phyloP scores from a whole-genome alignment of 345 rosid species.

The Passiflora organensis region DNA sequence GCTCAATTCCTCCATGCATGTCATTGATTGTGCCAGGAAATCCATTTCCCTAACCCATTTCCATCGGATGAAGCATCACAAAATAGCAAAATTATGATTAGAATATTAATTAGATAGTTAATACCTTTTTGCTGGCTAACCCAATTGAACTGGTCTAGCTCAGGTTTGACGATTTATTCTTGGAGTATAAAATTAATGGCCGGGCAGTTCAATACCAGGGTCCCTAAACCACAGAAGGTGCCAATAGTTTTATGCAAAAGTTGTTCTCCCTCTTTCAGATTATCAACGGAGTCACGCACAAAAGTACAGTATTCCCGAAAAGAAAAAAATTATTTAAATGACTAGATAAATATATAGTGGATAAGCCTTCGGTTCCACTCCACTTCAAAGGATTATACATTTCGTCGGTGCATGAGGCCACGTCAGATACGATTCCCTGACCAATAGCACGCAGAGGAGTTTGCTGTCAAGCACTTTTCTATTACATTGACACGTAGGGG shows the following conservation, averaged over 20 bases:
- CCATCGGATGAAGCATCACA: too few relatives aligned
- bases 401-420: slow-evolving; percentile 13
- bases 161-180: too few relatives aligned
- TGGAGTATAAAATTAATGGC: too few relatives aligned
- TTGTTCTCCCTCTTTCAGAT: not conserved
- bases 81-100: too few relatives aligned
- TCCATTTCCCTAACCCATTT: too few relatives aligned
- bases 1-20: not conserved
- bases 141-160: too few relatives aligned
- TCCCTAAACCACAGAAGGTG: not conserved
- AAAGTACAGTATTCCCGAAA: not conserved
- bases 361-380: not conserved
- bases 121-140: too few relatives aligned
- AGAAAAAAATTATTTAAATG: too few relatives aligned
- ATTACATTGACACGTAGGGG: not conserved
- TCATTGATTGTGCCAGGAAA: too few relatives aligned
- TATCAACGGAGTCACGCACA: too few relatives aligned
- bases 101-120: too few relatives aligned
- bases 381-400: not conserved
- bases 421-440: not conserved
- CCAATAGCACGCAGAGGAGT: slow-evolving; percentile 6
- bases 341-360: not conserved
- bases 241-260: slow-evolving; percentile 1
- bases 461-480: slow-evolving; percentile 13
- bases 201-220: not conserved